phyloP scores from a whole-genome alignment of 768 basidiomycete species.

The Suillus luteus region DNA sequence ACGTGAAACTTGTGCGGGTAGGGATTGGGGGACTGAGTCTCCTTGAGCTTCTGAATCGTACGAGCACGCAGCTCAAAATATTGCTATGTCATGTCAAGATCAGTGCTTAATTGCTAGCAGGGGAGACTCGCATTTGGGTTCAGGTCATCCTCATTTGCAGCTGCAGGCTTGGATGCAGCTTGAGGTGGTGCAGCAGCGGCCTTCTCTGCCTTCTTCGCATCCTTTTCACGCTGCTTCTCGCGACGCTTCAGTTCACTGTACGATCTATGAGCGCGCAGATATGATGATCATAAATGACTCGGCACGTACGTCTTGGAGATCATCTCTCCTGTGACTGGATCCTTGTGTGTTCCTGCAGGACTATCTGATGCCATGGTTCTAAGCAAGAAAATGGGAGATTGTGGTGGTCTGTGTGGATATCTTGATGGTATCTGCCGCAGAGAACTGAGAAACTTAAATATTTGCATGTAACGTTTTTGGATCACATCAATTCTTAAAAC shows the following conservation, averaged over 20 bases:
- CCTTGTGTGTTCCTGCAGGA: slow-evolving; percentile 50
- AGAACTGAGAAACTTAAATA: slow-evolving; percentile 6
- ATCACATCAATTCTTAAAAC: slow-evolving; percentile 21
- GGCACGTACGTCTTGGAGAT: slow-evolving; percentile 88
- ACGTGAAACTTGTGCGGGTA: slow-evolving; percentile 99
- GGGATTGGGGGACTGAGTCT: slow-evolving; percentile 85
- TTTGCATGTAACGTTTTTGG: slow-evolving; percentile 28
- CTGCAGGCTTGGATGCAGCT: slow-evolving; percentile 42
- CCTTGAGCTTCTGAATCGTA: slow-evolving; percentile 82
- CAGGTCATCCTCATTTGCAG: slow-evolving; percentile 75
- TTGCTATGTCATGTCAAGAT: slow-evolving; percentile 61
- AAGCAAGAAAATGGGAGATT: neutral
- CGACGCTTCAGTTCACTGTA: slow-evolving; percentile 91
- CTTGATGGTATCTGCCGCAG: slow-evolving; percentile 10
- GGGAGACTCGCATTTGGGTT: slow-evolving; percentile 77
- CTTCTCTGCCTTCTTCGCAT: slow-evolving; percentile 78
- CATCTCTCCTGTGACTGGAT: slow-evolving; percentile 93
- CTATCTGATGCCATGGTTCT: slow-evolving; percentile 43
- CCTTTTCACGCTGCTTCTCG: slow-evolving; percentile 75
- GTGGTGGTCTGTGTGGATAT: slow-evolving; percentile 1
- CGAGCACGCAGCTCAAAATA: slow-evolving; percentile 94
- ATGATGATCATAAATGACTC: slow-evolving; percentile 14
- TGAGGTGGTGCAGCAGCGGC: slow-evolving; percentile 53
- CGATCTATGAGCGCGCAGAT: slow-evolving; percentile 25
- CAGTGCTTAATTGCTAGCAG: neutral